A percentile compares a stretch with the other conserved stretches of the same genome.
phyloP scores from a whole-genome alignment of 768 basidiomycete genomes.

The Pholiota molesta region DNA sequence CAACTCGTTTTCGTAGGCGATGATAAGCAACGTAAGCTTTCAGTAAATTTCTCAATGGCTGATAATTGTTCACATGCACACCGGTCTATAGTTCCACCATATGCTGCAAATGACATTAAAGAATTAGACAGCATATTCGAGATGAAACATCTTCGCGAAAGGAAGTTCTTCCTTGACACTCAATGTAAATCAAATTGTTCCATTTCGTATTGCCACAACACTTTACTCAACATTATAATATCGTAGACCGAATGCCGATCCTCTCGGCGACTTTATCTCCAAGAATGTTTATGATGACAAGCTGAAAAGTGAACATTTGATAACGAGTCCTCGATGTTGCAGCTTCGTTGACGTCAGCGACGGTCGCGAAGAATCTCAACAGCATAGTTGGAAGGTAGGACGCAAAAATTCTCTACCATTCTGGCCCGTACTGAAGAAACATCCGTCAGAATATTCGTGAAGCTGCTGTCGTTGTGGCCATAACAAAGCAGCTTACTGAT shows the following conservation, averaged over 20 bases:
- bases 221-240: too few species aligned
- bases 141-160: conserved; percentile 44
- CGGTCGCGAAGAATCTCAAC: conserved; percentile 33
- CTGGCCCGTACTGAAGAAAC: too few species aligned
- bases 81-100: conserved; percentile 56
- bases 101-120: conserved; percentile 54
- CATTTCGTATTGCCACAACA: too few species aligned
- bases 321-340: conserved; percentile 43
- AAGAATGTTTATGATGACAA: conserved; percentile 52
- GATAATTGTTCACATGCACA: conserved; percentile 16
- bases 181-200: conserved; percentile 49
- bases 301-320: conserved; percentile 49
- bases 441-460: conserved; percentile 56
- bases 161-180: conserved; percentile 53
- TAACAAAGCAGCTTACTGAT: conserved; percentile 46
- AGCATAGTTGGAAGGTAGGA: conserved; percentile 42
- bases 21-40: conserved; percentile 50
- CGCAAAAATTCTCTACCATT: neutral
- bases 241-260: conserved; percentile 43
- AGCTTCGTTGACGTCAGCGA: conserved; percentile 56
- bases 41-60: neutral
- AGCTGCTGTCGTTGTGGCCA: conserved; percentile 43
- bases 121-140: conserved; percentile 67
- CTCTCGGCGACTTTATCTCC: conserved; percentile 46
- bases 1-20: conserved; percentile 58